Evolutionary conservation across 306 rosid species (phyloP).

Genomic region (Vigna nakashimae): DNA sequence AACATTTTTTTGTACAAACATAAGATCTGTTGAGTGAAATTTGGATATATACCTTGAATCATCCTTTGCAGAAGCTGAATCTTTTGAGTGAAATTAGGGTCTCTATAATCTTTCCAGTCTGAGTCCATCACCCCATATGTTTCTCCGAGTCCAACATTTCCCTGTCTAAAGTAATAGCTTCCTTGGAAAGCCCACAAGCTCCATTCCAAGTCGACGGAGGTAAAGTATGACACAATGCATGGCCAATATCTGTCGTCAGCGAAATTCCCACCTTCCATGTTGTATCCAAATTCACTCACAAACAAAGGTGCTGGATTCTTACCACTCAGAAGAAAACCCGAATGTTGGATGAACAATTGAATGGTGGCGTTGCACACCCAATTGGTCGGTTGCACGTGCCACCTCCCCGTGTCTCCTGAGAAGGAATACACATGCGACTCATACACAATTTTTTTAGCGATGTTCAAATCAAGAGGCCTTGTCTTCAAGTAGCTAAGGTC

Average conservation of each 20-base stretch:
- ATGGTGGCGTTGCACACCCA: constrained; percentile 41
- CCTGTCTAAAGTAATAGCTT: constrained; percentile 53
- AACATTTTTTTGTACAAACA: neutral
- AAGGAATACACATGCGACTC: constrained; percentile 54
- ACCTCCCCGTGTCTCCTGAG: constrained; percentile 36
- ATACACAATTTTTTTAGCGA: constrained; percentile 50
- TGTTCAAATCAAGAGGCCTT: constrained; percentile 33
- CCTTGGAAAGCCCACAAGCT: constrained; percentile 59
- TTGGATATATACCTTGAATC: constrained; percentile 43
- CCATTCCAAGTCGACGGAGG: constrained; percentile 57
- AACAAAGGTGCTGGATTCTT: constrained; percentile 47
- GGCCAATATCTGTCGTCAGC: constrained; percentile 47
- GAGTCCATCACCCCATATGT: constrained; percentile 48
- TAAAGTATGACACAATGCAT: constrained; percentile 47
- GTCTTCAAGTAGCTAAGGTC: constrained; percentile 50
- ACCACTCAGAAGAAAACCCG: constrained; percentile 41
- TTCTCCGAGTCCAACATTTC: constrained; percentile 31
- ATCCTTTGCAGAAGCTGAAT: constrained; percentile 50
- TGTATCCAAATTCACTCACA: constrained; percentile 61
- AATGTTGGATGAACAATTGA: constrained; percentile 11
- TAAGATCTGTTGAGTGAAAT: too few relatives aligned
- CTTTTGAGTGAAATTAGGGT: constrained; percentile 42
- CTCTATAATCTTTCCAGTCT: constrained; percentile 44
- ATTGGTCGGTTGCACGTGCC: constrained; percentile 45
- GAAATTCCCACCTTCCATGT: constrained; percentile 32